A percentile compares a stretch with the other conserved stretches of the same genome.
phyloP scores from a whole-genome alignment of 2,329 filamentous ascomycete species.

The Neurospora sp. region DNA sequence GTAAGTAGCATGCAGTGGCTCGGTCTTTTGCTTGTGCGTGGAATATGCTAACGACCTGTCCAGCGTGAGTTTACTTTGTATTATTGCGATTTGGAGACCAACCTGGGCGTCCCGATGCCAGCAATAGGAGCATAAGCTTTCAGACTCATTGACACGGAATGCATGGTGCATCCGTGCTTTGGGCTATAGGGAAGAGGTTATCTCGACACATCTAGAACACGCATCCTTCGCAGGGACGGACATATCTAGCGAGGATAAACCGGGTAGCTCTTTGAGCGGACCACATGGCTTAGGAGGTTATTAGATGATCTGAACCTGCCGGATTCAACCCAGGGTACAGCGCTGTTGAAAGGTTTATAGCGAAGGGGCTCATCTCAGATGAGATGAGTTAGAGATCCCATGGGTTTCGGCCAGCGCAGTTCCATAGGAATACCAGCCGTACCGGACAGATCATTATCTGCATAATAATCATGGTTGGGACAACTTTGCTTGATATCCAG shows the following conservation, averaged over 20 bases:
- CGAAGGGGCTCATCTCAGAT: background rate
- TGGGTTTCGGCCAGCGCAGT: background rate
- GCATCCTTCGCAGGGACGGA: background rate
- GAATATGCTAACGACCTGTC: slow-evolving; percentile 13
- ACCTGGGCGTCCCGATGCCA: slow-evolving; percentile 5
- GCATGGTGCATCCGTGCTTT: background rate
- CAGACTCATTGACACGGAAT: background rate
- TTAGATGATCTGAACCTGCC: background rate
- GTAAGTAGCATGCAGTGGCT: slow-evolving; percentile 31
- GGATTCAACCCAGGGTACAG: background rate
- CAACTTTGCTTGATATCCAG: background rate
- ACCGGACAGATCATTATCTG: background rate
- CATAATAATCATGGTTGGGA: background rate
- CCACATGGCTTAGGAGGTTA: background rate
- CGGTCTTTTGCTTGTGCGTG: background rate
- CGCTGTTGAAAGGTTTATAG: background rate
- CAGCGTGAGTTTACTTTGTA: slow-evolving; percentile 52
- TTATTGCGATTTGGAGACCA: slow-evolving; percentile 52
- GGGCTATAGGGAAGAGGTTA: background rate
- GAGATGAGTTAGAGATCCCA: background rate
- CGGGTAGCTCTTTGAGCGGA: background rate
- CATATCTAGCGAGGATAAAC: background rate
- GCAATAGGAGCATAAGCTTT: background rate
- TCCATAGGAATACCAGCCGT: background rate
- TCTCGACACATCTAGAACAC: background rate